Percentiles rank a stretch among this genome's conserved stretches.
Evolutionary conservation across 164 flowering plant genomes (phyloP).

Genomic region (Stephania yunnanensis): DNA sequence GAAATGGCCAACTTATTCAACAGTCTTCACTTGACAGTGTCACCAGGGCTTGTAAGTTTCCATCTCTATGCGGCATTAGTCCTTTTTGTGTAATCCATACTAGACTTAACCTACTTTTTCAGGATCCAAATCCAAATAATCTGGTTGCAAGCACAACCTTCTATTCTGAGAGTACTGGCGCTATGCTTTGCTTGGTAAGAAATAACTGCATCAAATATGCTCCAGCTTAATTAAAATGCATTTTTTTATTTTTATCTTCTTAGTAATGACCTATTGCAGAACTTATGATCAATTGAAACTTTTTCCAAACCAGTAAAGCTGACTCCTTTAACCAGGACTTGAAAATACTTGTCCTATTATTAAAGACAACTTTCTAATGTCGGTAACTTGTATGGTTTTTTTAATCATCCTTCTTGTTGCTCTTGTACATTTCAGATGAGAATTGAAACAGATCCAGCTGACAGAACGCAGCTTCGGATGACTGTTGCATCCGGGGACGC

Average conservation of each 20-base stretch:
- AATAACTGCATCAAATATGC: background rate
- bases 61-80: background rate
- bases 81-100: background rate
- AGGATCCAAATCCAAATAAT: constrained; percentile 99
- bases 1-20: constrained; percentile 84
- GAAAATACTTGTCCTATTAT: too few species aligned
- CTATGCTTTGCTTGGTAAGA: constrained; percentile 96
- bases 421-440: constrained; percentile 45
- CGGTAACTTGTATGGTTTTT: background rate
- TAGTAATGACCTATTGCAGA: background rate
- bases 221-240: background rate
- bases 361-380: background rate
- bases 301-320: background rate
- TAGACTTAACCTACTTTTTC: constrained; percentile 16
- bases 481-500: constrained; percentile 94
- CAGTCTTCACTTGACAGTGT: constrained; percentile 56
- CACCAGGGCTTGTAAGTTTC: constrained; percentile 85
- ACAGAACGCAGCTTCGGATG: constrained; percentile 94
- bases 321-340: background rate
- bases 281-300: background rate
- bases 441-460: constrained; percentile 98
- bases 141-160: constrained; percentile 92
- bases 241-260: background rate
- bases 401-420: background rate
- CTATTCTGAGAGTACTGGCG: constrained; percentile 72